Percentiles rank a stretch among this genome's conserved stretches.
Evolutionary conservation across 2,329 filamentous ascomycete genomes (phyloP).

Genomic region (Dothidotthia symphoricarpi): DNA sequence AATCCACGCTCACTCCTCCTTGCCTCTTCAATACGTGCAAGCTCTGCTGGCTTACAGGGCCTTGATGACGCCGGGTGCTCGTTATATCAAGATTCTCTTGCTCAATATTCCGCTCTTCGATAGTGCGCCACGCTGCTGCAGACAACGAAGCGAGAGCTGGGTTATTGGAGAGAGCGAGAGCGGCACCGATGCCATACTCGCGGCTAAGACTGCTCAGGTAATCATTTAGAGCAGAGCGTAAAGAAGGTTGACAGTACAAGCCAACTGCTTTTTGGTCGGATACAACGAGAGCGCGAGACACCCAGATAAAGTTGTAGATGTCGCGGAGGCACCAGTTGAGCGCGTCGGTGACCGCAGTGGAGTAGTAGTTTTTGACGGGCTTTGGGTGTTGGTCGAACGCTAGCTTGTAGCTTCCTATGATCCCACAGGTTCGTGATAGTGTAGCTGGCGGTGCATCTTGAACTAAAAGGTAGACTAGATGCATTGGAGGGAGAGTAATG

Average conservation of each 20-base stretch:
- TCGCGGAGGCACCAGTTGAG: conserved; percentile 89
- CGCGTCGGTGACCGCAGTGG: conserved; percentile 45
- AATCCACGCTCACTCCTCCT: conserved; percentile 65
- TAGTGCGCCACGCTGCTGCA: conserved; percentile 47
- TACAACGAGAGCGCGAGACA: conserved; percentile 66
- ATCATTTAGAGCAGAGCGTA: conserved; percentile 45
- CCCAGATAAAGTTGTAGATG: conserved; percentile 80
- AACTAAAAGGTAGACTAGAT: conserved; percentile 68
- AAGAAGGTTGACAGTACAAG: conserved; percentile 50
- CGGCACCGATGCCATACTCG: conserved; percentile 39
- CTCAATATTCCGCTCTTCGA: conserved; percentile 49
- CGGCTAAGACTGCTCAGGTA: conserved; percentile 45
- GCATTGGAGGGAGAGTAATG: conserved; percentile 65
- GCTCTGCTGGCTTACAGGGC: conserved; percentile 67
- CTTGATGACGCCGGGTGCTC: conserved; percentile 33
- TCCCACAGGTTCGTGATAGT: conserved; percentile 66
- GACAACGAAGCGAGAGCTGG: conserved; percentile 47
- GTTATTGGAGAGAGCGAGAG: conserved; percentile 52
- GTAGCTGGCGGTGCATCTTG: conserved; percentile 64
- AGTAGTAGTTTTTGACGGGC: conserved; percentile 41
- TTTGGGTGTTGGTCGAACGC: conserved; percentile 65
- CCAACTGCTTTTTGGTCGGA: conserved; percentile 61
- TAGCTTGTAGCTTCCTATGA: conserved; percentile 70
- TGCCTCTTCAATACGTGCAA: conserved; percentile 61
- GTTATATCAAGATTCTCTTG: conserved; percentile 19